Conservation (phyloP, 116 monocot species). For the Papilionanthe hybrid region DNA sequence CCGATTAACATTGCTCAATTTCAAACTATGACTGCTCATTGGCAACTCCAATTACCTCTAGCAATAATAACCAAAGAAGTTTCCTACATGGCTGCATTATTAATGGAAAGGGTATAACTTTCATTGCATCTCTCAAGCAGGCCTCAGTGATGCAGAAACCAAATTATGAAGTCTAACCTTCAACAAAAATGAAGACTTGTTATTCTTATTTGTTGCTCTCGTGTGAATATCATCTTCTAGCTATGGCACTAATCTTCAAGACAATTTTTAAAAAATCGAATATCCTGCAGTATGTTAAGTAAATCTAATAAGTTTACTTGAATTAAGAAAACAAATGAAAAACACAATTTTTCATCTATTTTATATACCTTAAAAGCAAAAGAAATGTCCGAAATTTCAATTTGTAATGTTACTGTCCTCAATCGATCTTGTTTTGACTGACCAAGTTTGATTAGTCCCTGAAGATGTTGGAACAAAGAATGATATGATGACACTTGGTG, state of each 20-base stretch:
- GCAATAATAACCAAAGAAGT: too few species aligned
- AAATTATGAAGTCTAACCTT: too few species aligned
- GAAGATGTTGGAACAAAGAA: background rate
- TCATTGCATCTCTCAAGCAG: too few species aligned
- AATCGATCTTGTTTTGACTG: slow-evolving; percentile 56
- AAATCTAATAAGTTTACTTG: background rate
- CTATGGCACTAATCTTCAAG: slow-evolving; percentile 15
- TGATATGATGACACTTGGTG: background rate
- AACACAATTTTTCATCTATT: background rate
- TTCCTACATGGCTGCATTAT: too few species aligned
- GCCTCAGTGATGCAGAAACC: too few species aligned
- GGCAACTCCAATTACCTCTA: too few species aligned
- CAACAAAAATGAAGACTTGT: too few species aligned
- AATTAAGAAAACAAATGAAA: slow-evolving; percentile 1
- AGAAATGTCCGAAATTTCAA: slow-evolving; percentile 58
- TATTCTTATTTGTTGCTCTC: too few species aligned
- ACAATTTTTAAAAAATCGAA: slow-evolving; percentile 56
- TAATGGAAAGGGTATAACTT: too few species aligned
- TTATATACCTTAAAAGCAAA: slow-evolving; percentile 81
- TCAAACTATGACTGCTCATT: too few species aligned
- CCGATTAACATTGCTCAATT: too few species aligned
- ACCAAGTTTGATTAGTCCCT: slow-evolving; percentile 81
- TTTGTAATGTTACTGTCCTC: slow-evolving; percentile 50
- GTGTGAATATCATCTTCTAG: background rate
- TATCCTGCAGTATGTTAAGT: slow-evolving; percentile 25